Evolutionary conservation across 805 yeast species (phyloP).

Genomic region (Ogataea salicorniae): DNA sequence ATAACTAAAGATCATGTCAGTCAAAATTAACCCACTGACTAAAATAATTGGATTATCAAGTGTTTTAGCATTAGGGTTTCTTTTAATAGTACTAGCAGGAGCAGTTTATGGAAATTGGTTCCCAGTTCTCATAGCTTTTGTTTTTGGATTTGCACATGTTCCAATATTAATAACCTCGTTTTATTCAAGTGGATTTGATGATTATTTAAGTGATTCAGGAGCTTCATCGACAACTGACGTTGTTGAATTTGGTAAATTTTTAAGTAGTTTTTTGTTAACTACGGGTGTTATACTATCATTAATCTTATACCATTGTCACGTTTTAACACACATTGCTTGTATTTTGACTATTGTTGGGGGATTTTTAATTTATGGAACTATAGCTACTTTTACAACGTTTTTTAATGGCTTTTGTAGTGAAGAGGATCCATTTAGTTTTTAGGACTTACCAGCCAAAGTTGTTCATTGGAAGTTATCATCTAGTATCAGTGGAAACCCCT

Average conservation of each 20-base stretch:
- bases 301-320: slow-evolving; percentile 67
- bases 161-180: slow-evolving; percentile 59
- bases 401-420: slow-evolving; percentile 54
- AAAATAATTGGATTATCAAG: slow-evolving; percentile 72
- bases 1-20: slow-evolving; percentile 9
- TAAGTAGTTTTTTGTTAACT: slow-evolving; percentile 70
- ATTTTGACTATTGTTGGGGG: slow-evolving; percentile 82
- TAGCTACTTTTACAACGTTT: slow-evolving; percentile 74
- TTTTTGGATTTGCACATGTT: slow-evolving; percentile 65
- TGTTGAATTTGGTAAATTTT: slow-evolving; percentile 75
- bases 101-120: slow-evolving; percentile 88
- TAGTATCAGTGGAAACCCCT: not conserved
- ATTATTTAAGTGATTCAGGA: slow-evolving; percentile 56
- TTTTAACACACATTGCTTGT: slow-evolving; percentile 67
- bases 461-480: not conserved
- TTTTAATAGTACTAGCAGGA: slow-evolving; percentile 81
- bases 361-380: slow-evolving; percentile 72
- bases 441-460: not conserved
- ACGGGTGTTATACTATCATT: slow-evolving; percentile 74
- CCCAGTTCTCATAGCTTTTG: slow-evolving; percentile 66
- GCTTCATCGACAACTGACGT: slow-evolving; percentile 34
- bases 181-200: slow-evolving; percentile 41
- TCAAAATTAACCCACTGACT: slow-evolving; percentile 55
- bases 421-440: slow-evolving; percentile 30
- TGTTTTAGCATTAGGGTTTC: slow-evolving; percentile 83